Base-by-base conservation (phyloP, 1,284 basidiomycete genomes). In the Inonotus hispidus region DNA sequence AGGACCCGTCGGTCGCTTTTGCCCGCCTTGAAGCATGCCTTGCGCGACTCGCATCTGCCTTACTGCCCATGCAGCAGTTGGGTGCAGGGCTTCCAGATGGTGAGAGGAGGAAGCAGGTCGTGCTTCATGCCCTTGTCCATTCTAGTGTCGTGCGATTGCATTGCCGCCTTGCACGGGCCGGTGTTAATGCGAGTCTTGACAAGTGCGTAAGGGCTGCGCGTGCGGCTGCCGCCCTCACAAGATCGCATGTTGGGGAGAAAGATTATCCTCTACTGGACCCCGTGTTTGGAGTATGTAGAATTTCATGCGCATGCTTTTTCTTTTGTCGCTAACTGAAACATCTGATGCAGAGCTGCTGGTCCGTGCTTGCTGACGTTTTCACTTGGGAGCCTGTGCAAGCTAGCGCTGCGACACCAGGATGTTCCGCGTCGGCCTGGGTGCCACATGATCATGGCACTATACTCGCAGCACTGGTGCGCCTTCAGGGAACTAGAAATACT, bases 251-350 rank as follows among this genome's bases (percentile, higher is more conserved):
- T 27, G 85, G 88, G 39, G 71, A 79, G 67, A 87, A 52, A 19
- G 63, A 89, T 68, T 87, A 81, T 63, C 78, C 80, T 45, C 86
- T 82, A 70, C 77, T 90, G 35, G 88, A 90, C 73, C 88, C 88
- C 23, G 81, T 89, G 65, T 77, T 90, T 64, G 86, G 84, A 61
- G 87, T 90, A 74, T 66, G 87, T 75, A 14, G n/a, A 11, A 11
- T 6, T 27, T 59, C 59, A 57, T 29, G 35, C 46, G 47, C 16
- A 29, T 56, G 3, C 41, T 56, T 59, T n/a, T 46, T 56, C 13
- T 21, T 47, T 27, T 7, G 41, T 11, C 10, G 32, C 58, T 60
- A 56, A 60, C 61, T 64, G 45, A 67, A 58, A 29, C 1, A 4
- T 62, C 54, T 32, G 56, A 35, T 56, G 25, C 62, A 89, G 87